Percentiles rank a stretch among this genome's conserved stretches.
These are phyloP conservation scores for Talaromyces ruber DNA, from an alignment of 495 filamentous ascomycete genomes.

Conservation along the genomic window DNA sequence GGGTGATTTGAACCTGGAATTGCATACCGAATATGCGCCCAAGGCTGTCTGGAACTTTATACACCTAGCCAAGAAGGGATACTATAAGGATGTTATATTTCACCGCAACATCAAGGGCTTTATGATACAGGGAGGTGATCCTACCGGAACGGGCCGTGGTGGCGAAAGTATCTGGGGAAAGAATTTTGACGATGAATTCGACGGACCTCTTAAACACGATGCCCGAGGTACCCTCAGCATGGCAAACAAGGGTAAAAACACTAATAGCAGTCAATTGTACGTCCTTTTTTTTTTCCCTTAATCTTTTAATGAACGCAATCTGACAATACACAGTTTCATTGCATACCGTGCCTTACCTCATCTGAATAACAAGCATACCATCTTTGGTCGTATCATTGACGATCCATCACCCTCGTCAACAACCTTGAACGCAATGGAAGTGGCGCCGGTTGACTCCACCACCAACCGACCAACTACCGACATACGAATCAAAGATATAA, in stretches of 20 bases:
- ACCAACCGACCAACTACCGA: constrained; percentile 65
- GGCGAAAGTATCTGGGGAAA: constrained; percentile 83
- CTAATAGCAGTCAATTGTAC: constrained; percentile 84
- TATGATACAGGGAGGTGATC: constrained; percentile 91
- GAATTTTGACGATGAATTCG: constrained; percentile 87
- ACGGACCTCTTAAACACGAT: constrained; percentile 77
- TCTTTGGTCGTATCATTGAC: constrained; percentile 80
- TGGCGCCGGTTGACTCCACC: constrained; percentile 53
- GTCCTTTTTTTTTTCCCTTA: constrained; percentile 8
- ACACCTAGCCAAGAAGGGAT: constrained; percentile 77
- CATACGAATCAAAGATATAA: constrained; percentile 70
- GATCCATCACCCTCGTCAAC: constrained; percentile 51
- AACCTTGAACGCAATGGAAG: constrained; percentile 66
- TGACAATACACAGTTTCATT: constrained; percentile 52
- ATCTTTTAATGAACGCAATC: neutral
- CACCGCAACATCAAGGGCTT: constrained; percentile 92
- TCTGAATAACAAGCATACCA: constrained; percentile 91
- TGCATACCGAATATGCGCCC: constrained; percentile 85
- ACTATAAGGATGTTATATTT: constrained; percentile 75
- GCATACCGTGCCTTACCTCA: constrained; percentile 76
- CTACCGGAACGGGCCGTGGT: constrained; percentile 67
- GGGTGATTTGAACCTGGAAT: constrained; percentile 77
- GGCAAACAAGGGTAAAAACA: constrained; percentile 98
- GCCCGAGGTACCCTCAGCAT: constrained; percentile 74
- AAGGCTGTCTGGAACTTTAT: constrained; percentile 96